phyloP scores from a whole-genome alignment of 1,284 basidiomycete genomes.

The Heliocybe sulcata region DNA sequence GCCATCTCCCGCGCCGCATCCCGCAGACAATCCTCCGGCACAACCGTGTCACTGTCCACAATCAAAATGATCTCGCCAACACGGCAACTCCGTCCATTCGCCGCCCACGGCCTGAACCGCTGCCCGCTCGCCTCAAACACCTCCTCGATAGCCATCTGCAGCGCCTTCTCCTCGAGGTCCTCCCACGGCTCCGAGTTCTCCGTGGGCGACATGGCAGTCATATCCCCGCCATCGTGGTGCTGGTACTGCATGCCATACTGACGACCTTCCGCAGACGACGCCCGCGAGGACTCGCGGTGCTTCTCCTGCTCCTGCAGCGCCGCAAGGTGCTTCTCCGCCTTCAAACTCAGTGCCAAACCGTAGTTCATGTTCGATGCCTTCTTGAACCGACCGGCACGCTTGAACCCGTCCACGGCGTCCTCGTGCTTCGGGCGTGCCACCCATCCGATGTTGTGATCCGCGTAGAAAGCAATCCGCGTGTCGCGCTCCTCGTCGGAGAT shows the following conservation, averaged over 20 bases:
- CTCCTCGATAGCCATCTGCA: conserved; percentile 34
- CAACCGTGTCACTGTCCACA: conserved; percentile 50
- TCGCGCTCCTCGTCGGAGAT: conserved; percentile 55
- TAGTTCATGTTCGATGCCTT: conserved; percentile 91
- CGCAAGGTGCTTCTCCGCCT: conserved; percentile 67
- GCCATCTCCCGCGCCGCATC: conserved; percentile 52
- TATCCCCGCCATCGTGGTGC: conserved; percentile 24
- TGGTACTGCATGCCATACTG: conserved; percentile 27
- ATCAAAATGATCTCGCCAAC: conserved; percentile 38
- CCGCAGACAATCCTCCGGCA: conserved; percentile 51
- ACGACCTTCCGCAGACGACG: conserved; percentile 6
- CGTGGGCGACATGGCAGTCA: conserved; percentile 16
- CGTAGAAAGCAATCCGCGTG: conserved; percentile 67
- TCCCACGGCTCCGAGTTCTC: conserved; percentile 16
- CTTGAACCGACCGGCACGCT: conserved; percentile 85
- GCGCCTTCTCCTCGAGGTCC: conserved; percentile 30
- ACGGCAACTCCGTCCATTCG: conserved; percentile 29
- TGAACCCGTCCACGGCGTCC: conserved; percentile 52
- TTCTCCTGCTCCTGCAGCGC: conserved; percentile 28
- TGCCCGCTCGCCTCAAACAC: conserved; percentile 29
- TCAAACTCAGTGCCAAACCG: conserved; percentile 63
- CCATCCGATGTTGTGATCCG: conserved; percentile 78
- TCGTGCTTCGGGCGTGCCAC: conserved; percentile 74
- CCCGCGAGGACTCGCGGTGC: conserved; percentile 9
- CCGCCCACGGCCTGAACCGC: conserved; percentile 32